phyloP scores from a whole-genome alignment of 2,329 filamentous ascomycete species.

The Aspergillus piperis region DNA sequence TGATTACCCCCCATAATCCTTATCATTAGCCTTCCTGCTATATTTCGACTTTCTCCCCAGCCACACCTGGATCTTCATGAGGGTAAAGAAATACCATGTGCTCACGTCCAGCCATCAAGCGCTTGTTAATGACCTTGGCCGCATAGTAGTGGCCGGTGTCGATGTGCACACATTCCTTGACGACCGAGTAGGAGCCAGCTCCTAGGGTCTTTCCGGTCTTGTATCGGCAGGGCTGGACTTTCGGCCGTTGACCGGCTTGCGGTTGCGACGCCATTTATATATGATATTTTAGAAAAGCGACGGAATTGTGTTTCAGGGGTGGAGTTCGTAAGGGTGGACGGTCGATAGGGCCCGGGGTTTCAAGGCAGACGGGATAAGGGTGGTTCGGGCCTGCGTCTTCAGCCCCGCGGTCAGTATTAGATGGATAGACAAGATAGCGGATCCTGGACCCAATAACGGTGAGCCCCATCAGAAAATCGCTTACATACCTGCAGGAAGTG shows the following conservation, averaged over 20 bases:
- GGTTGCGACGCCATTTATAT: slow-evolving; percentile 34
- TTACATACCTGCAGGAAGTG: background rate
- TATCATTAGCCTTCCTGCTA: slow-evolving; percentile 14
- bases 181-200: slow-evolving; percentile 94
- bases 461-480: background rate
- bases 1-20: slow-evolving; percentile 9
- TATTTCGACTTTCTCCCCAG: slow-evolving; percentile 6
- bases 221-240: slow-evolving; percentile 94
- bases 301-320: background rate
- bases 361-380: background rate
- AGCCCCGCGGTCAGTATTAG: slow-evolving; percentile 5
- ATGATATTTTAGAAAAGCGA: background rate
- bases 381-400: slow-evolving; percentile 1
- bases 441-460: background rate
- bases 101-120: slow-evolving; percentile 93
- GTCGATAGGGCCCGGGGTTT: background rate
- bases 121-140: slow-evolving; percentile 98
- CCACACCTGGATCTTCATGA: background rate
- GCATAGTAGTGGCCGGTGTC: slow-evolving; percentile 98
- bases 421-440: background rate
- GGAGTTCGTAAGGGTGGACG: background rate
- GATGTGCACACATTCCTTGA: slow-evolving; percentile 98
- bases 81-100: slow-evolving; percentile 74
- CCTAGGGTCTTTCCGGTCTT: slow-evolving; percentile 98
- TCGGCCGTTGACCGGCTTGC: slow-evolving; percentile 48